Conservation (phyloP, 176 grass and related monocot species). For the Neostapfia colusana region DNA sequence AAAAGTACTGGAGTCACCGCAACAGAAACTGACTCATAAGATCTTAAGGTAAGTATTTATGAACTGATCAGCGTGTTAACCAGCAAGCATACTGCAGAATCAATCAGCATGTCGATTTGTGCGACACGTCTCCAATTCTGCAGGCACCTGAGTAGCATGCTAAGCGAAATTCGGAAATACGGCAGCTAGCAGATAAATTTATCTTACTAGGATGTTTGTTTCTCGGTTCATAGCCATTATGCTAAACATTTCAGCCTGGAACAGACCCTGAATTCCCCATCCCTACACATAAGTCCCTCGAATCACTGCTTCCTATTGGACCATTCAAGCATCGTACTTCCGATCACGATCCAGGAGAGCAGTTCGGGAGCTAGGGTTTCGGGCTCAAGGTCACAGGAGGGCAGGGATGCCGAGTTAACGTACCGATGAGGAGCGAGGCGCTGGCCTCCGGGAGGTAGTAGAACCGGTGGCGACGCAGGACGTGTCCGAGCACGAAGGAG, state of each 20-base stretch:
- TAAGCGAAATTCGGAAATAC: background rate
- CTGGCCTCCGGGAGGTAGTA: conserved; percentile 99
- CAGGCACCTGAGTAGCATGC: background rate
- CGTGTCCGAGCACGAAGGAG: conserved; percentile 96
- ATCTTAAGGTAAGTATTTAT: background rate
- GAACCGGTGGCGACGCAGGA: conserved; percentile 85
- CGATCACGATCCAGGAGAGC: background rate
- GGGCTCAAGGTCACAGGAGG: background rate
- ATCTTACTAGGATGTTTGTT: background rate
- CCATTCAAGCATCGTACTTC: background rate
- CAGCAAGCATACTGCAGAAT: background rate
- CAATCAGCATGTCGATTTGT: no score
- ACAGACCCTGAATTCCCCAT: background rate
- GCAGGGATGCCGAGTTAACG: background rate
- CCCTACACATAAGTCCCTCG: background rate
- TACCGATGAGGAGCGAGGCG: conserved; percentile 96
- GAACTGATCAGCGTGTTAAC: background rate
- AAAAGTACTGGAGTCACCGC: no score
- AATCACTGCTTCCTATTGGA: background rate
- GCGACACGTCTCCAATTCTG: background rate
- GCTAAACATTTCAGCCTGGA: conserved; percentile 3
- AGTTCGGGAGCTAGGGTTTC: conserved; percentile 1
- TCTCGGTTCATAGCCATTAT: background rate
- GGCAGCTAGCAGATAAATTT: background rate
- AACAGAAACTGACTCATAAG: background rate